Base-by-base conservation (phyloP, 164 flowering plant genomes). In the Macadamia integrifolia region DNA sequence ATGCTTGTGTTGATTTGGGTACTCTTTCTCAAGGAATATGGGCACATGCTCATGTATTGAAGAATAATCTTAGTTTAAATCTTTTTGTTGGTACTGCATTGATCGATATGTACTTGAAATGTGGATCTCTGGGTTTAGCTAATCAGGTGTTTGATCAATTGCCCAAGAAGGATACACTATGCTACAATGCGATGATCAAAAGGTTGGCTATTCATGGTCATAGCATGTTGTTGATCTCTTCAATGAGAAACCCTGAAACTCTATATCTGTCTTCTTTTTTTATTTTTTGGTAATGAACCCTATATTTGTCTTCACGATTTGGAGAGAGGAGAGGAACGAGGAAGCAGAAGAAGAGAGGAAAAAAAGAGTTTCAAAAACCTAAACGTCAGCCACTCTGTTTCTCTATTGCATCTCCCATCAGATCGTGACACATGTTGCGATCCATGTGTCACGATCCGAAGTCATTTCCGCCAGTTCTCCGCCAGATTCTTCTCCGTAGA, bases 151-250 rank as follows among this genome's bases (percentile, higher is more conserved):
- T 86, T 44, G 80, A 76, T 74, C 46, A 78, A 79, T 67, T 88
- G 80, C 78, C 74, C 48, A 61, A 72, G 4, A 83, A 72, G 56
- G 89, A 86, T 68, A 73, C 75, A 44, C 69, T 79, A 31, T 85
- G 87, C 71, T 86, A 82, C 73, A 88, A 83, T 78, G 86, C 83
- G n/a, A 85, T 85, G 87, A 85, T 86, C 14, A 75, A 82, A 18
- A 88, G 87, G 4, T 74, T 82, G 18, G 89, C 82, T 3, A 67
- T 76, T 74, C 84, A 86, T 60, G 93, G 90, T 1, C 70, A 60
- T 31, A 48, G n/a, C 64, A 58, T n/a, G 89, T 87, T 32, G 63
- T 86, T 55, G 64, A 69, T 6, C 71, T 84, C 53, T 88, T 81
- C 29, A 32, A 79, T 73, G 64, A 42, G 59, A 82, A 23, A 23